Conservation (phyloP, 441 rosid species). For the Populus hybrid region DNA sequence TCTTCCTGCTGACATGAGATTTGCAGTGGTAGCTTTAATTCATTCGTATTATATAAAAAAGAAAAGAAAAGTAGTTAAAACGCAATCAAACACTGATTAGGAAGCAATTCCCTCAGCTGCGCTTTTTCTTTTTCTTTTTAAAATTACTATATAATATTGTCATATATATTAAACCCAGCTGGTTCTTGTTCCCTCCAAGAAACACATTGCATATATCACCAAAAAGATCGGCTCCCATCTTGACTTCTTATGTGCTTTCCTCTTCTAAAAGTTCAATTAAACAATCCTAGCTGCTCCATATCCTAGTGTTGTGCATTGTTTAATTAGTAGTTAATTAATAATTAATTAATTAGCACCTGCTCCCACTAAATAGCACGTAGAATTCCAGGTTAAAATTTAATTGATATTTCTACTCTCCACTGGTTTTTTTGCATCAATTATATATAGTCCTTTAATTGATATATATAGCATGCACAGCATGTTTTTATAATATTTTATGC, state of each 20-base stretch:
- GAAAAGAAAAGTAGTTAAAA: conserved; percentile 14
- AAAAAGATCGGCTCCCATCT: conserved; percentile 4
- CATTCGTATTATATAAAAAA: conserved; percentile 9
- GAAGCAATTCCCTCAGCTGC: conserved; percentile 14
- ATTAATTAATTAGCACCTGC: not conserved
- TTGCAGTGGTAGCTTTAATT: conserved; percentile 19
- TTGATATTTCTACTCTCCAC: too few relatives aligned
- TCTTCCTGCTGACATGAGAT: conserved; percentile 20
- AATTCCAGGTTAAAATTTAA: not conserved
- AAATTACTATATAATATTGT: not conserved
- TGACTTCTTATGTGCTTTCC: conserved; percentile 10
- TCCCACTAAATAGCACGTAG: not conserved
- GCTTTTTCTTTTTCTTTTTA: conserved; percentile 22
- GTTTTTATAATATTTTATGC: too few relatives aligned
- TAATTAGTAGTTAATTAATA: not conserved
- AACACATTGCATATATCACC: conserved; percentile 9
- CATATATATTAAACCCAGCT: conserved; percentile 5
- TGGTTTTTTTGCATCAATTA: too few relatives aligned
- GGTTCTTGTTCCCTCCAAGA: conserved; percentile 27
- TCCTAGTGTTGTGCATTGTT: not conserved
- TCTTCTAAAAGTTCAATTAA: conserved; percentile 13
- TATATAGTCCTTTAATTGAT: not conserved
- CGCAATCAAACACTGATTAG: conserved; percentile 17
- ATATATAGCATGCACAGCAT: too few relatives aligned
- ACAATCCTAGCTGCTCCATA: not conserved